Base-by-base conservation (phyloP, 148 eudicot species). In the Pharnaceum exiguum region DNA sequence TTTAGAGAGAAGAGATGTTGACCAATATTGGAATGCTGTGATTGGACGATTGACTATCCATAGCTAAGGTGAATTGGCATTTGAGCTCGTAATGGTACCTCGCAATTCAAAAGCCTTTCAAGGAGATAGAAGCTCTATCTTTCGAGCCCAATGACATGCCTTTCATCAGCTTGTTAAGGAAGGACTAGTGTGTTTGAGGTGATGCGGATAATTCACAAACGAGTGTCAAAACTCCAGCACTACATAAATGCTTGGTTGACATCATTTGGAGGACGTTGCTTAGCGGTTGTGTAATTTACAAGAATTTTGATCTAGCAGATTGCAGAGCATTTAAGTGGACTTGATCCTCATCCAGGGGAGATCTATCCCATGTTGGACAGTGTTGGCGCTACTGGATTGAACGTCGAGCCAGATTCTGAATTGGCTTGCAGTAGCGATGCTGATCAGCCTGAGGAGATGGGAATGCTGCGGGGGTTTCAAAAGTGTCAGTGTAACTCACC, bases 1-100 rank as follows among this genome's bases (percentile, higher is more conserved):
- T 29, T 58, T 82, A 42, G 30, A 63, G 36, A 50, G 37, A 24
- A 78, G 71, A 62, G 69, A 40, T 24, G 80, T 80, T 12, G 93
- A 82, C 57, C 93, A 89, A n/a, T n/a, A n/a, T 56, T 85, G 96
- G 87, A 88, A 89, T 69, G 87, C 96, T 15, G 75, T 85, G 77
- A 82, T 89, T 52, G 85, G 94, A 57, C 94, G 96, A 17, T 73
- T 87, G 58, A 85, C 84, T 24, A 55, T 79, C 28, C 88, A 87
- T 21, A 90, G 88, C 31, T 68, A 69, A 32, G 90, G 95, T 48
- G 77, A 73, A 43, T 43, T 65, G 59, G 95, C 88, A 11, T 77
- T 87, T 56, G 78, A 69, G 26, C 62, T 82, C n/a, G n/a, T n/a
- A n/a, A n/a, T n/a, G n/a, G n/a, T n/a, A n/a, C n/a, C n/a, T n/a